These are phyloP conservation scores for Podosphaera fusca DNA, from an alignment of 2,329 filamentous ascomycete species.

Conservation along the genomic window DNA sequence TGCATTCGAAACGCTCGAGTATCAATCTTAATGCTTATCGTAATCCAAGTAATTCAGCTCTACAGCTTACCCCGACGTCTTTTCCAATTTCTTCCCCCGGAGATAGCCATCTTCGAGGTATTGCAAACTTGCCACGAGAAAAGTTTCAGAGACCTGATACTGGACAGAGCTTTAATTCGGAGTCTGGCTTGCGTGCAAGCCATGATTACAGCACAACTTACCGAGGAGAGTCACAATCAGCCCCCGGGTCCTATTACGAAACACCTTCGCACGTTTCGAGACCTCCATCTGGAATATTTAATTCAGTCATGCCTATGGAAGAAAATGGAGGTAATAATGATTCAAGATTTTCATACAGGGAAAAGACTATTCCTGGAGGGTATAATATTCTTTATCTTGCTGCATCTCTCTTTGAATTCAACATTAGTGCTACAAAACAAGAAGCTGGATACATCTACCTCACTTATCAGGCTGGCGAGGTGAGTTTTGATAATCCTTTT, in stretches of 20 bases:
- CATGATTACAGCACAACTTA: constrained; percentile 22
- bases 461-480: constrained; percentile 83
- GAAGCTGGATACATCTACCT: constrained; percentile 92
- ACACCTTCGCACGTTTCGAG: constrained; percentile 10
- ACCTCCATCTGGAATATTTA: constrained; percentile 58
- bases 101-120: constrained; percentile 25
- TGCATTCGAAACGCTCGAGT: constrained; percentile 41
- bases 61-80: constrained; percentile 21
- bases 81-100: constrained; percentile 23
- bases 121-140: constrained; percentile 32
- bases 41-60: constrained; percentile 21
- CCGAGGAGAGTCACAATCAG: constrained; percentile 31
- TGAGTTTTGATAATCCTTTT: constrained; percentile 18
- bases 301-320: constrained; percentile 62
- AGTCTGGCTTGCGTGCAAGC: constrained; percentile 25
- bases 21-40: constrained; percentile 33
- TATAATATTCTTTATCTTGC: constrained; percentile 72
- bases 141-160: constrained; percentile 36
- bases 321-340: constrained; percentile 34
- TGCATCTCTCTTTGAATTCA: constrained; percentile 88
- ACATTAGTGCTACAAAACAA: constrained; percentile 74
- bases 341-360: constrained; percentile 36
- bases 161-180: constrained; percentile 34
- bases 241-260: constrained; percentile 23
- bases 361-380: constrained; percentile 27